Conservation (phyloP, 345 rosid species). For the Euphorbia pulcherrima region DNA sequence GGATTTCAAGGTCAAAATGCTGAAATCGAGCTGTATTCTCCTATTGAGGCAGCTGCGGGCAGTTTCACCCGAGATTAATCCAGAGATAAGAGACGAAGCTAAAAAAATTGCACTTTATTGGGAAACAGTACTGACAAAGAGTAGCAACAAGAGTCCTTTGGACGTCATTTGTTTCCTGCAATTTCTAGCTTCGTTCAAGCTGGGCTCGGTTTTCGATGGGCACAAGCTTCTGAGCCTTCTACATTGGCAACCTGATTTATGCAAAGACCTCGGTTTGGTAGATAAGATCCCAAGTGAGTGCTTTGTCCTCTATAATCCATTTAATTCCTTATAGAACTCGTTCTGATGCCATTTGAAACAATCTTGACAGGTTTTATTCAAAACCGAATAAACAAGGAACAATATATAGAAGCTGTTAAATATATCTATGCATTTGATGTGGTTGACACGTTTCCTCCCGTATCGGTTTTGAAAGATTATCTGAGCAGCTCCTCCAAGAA, state of each 20-base stretch:
- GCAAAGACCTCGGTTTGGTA: not conserved
- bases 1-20: too few relatives aligned
- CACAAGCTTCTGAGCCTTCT: conserved; percentile 1
- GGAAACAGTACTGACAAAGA: not conserved
- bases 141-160: not conserved
- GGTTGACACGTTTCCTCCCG: conserved; percentile 32
- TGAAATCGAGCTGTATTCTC: not conserved
- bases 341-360: too few relatives aligned
- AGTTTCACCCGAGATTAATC: conserved; percentile 5
- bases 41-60: not conserved
- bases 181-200: conserved; percentile 1
- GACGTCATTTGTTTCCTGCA: not conserved
- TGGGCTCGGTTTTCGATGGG: not conserved
- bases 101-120: conserved; percentile 1
- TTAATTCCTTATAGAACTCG: too few relatives aligned
- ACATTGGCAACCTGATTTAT: not conserved
- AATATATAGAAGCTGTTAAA: too few relatives aligned
- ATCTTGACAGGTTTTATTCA: too few relatives aligned
- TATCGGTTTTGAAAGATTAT: conserved; percentile 31
- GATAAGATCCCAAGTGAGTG: conserved; percentile 7
- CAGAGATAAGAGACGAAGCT: not conserved
- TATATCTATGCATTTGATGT: conserved; percentile 34
- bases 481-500: conserved; percentile 27
- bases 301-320: too few relatives aligned
- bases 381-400: too few relatives aligned